Evolutionary conservation across 148 eudicot genomes (phyloP).

Genomic region (Camellia granthamiana): DNA sequence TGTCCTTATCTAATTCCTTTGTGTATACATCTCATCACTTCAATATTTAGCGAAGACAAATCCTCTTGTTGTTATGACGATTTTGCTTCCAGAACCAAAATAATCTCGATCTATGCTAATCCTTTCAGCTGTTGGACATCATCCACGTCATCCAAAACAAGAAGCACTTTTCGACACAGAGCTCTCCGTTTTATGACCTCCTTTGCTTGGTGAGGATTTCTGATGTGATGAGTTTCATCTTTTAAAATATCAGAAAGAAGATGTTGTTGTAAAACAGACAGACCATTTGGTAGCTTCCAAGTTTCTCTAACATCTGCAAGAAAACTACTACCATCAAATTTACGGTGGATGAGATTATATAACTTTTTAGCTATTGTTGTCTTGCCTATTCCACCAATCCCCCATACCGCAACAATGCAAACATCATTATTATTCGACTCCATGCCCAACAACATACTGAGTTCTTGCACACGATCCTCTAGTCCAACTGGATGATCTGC

Average conservation of each 20-base stretch:
- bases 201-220: not conserved
- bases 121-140: not conserved
- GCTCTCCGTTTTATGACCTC: slow-evolving; percentile 3
- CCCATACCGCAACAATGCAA: slow-evolving; percentile 14
- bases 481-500: not conserved
- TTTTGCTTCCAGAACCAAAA: not conserved
- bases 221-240: not conserved
- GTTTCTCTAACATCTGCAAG: not conserved
- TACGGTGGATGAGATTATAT: not conserved
- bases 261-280: not conserved
- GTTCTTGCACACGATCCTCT: not conserved
- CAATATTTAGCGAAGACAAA: not conserved
- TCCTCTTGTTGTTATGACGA: slow-evolving; percentile 20
- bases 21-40: not conserved
- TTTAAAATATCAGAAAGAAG: not conserved
- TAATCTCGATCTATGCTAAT: not conserved
- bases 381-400: slow-evolving; percentile 9
- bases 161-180: slow-evolving; percentile 11
- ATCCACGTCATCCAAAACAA: slow-evolving; percentile 17
- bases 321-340: slow-evolving; percentile 10
- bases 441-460: not conserved
- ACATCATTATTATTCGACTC: not conserved
- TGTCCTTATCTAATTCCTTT: not conserved
- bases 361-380: slow-evolving; percentile 3
- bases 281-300: not conserved